Conservation (phyloP, 2,329 filamentous ascomycete genomes). For the Knoxdaviesia proteae region DNA sequence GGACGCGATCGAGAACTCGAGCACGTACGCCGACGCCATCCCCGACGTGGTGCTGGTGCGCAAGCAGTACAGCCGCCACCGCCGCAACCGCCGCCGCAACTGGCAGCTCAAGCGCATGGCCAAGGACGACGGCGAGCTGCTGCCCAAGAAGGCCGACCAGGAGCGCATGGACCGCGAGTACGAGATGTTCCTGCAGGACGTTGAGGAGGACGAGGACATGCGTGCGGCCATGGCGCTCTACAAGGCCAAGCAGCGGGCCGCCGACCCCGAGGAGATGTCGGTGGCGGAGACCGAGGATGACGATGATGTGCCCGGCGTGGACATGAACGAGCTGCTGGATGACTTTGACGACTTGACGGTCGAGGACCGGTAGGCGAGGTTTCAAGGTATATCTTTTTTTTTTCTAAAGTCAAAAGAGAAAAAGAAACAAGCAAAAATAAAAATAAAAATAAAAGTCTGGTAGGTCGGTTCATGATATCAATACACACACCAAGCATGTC, state of each 20-base stretch:
- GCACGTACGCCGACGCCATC: slow-evolving; percentile 55
- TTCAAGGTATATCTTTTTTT: no score
- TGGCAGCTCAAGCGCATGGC: slow-evolving; percentile 93
- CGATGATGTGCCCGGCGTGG: slow-evolving; percentile 46
- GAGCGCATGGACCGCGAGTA: slow-evolving; percentile 82
- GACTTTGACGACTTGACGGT: slow-evolving; percentile 82
- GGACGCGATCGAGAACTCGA: slow-evolving; percentile 61
- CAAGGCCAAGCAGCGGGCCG: slow-evolving; percentile 39
- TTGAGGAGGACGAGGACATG: slow-evolving; percentile 86
- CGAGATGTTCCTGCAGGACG: slow-evolving; percentile 89
- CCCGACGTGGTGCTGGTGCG: slow-evolving; percentile 91
- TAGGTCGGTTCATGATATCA: neutral
- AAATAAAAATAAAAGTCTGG: slow-evolving; percentile 2
- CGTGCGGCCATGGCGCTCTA: slow-evolving; percentile 70
- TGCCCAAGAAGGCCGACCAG: slow-evolving; percentile 73
- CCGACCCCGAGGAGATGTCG: slow-evolving; percentile 43
- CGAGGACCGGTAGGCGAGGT: slow-evolving; percentile 23
- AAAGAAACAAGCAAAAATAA: neutral
- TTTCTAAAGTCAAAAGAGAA: no score
- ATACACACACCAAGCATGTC: no score
- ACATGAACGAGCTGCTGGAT: slow-evolving; percentile 68
- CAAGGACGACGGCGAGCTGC: slow-evolving; percentile 69
- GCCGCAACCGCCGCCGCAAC: slow-evolving; percentile 55
- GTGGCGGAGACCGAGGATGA: slow-evolving; percentile 41
- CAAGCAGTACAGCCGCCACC: slow-evolving; percentile 86